Evolutionary conservation across 805 yeast genomes (phyloP).

Genomic region (Starmerella stellata): DNA sequence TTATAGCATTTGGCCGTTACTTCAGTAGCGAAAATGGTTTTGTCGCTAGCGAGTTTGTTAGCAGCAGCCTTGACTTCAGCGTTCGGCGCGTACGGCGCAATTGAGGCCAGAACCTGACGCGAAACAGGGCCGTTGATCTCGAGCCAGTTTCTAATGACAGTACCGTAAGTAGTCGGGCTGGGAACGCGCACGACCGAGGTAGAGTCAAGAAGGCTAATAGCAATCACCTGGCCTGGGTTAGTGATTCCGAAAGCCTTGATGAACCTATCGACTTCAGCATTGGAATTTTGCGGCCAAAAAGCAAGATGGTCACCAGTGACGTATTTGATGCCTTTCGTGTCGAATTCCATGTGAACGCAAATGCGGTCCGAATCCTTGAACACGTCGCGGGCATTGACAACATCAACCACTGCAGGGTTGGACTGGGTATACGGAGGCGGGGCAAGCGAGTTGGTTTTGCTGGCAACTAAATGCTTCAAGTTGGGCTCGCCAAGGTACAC

Average conservation of each 20-base stretch:
- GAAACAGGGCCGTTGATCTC: conserved; percentile 90
- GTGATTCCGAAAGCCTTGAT: conserved; percentile 43
- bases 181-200: conserved; percentile 30
- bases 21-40: conserved; percentile 45
- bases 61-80: conserved; percentile 35
- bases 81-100: conserved; percentile 69
- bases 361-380: conserved; percentile 47
- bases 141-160: conserved; percentile 67
- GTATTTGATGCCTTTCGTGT: conserved; percentile 57
- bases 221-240: conserved; percentile 39
- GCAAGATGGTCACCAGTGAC: conserved; percentile 94
- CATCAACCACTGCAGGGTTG: conserved; percentile 68
- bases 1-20: conserved; percentile 47
- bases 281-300: conserved; percentile 79
- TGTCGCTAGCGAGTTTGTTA: conserved; percentile 42
- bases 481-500: conserved; percentile 74
- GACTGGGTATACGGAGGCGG: conserved; percentile 48
- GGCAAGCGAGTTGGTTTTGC: conserved; percentile 26
- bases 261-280: conserved; percentile 54
- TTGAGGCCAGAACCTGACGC: conserved; percentile 57
- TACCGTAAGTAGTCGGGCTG: conserved; percentile 63
- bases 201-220: conserved; percentile 47
- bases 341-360: conserved; percentile 84
- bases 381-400: conserved; percentile 45
- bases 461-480: conserved; percentile 31